phyloP scores from a whole-genome alignment of 2,329 filamentous ascomycete species.

The Xylariaceae sp. region DNA sequence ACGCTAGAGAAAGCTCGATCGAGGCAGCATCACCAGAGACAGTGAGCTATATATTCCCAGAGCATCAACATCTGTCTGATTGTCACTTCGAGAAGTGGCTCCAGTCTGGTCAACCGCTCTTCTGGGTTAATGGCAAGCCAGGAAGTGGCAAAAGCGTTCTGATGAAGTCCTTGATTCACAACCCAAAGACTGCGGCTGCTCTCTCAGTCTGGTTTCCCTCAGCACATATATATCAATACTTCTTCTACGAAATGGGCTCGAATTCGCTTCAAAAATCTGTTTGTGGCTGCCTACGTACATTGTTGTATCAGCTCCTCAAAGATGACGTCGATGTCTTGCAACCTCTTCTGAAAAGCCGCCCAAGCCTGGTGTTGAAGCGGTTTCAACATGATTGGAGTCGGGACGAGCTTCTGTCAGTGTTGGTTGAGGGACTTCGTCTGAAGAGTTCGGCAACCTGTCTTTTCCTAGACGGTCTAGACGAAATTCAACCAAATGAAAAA shows the following conservation, averaged over 20 bases:
- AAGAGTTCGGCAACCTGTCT: constrained; percentile 4
- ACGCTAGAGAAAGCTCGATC: constrained; percentile 8
- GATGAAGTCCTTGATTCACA: constrained; percentile 7
- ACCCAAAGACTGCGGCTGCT: neutral
- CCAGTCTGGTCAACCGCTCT: constrained; percentile 5
- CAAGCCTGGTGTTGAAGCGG: constrained; percentile 3
- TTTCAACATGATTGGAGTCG: constrained; percentile 10
- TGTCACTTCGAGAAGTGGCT: constrained; percentile 8
- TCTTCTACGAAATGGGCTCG: constrained; percentile 7
- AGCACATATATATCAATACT: constrained; percentile 5
- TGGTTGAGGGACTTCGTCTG: constrained; percentile 1
- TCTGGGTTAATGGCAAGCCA: constrained; percentile 15
- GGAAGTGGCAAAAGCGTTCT: constrained; percentile 14
- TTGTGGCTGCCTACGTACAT: constrained; percentile 6
- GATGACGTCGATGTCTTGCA: neutral
- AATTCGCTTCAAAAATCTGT: constrained; percentile 5
- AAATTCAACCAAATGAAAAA: constrained; percentile 5
- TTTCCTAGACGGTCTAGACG: constrained; percentile 11
- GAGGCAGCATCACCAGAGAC: constrained; percentile 7
- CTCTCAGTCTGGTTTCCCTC: constrained; percentile 2
- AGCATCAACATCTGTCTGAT: too few species aligned
- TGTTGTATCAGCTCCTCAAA: constrained; percentile 7
- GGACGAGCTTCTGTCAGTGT: constrained; percentile 3
- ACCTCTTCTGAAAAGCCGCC: neutral
- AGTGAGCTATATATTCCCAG: constrained; percentile 1